Base-by-base conservation (phyloP, 2,329 filamentous ascomycete species). In the Incumbomyces lentus region DNA sequence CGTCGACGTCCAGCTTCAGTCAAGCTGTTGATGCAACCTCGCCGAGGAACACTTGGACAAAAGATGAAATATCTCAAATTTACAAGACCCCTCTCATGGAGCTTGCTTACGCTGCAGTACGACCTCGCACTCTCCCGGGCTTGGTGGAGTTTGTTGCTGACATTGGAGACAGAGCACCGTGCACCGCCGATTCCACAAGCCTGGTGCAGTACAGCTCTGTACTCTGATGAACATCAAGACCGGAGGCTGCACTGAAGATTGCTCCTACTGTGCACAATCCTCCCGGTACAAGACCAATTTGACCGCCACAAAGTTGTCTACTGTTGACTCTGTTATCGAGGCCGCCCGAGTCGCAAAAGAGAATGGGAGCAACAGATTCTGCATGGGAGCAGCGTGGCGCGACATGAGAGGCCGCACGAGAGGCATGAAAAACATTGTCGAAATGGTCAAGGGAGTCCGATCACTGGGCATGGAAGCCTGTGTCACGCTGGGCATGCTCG, bases 171-270 rank as follows among this genome's bases (percentile, higher is more conserved):
- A 92, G 86, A 80, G 78, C 54, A 76, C 74, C 31, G 70, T 94
- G 48, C 88, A 95, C 66, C 81, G 86, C 38, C 82, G 83, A 57
- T 93, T 93, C 70, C 88, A 94, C 68, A 77, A 85, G 60, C 85
- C 88, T 6, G 74, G 81, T 39, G 81, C 86, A 22, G 86, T 95
- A 52, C 88, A 95, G 66, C 83, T 94, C 67, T 95, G 88, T 70
- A 95, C 88, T 0, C 73, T 95, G 49, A 93, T 94, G 85, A 94
- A 93, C 72, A 95, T 95, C 72, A 95, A 95, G 64, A 93, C 86
- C 7, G 88, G 88, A 46, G 88, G 88, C 40, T 95, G 88, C 68
- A 87, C 79, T 57, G 88, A 94, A 65, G 88, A 95, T 66, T 95
- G 88, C 69, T 86, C 83, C 18, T 95, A 95, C 76, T 94, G 87